phyloP scores from a whole-genome alignment of 2,329 filamentous ascomycete species.

The Fusarium siculi region DNA sequence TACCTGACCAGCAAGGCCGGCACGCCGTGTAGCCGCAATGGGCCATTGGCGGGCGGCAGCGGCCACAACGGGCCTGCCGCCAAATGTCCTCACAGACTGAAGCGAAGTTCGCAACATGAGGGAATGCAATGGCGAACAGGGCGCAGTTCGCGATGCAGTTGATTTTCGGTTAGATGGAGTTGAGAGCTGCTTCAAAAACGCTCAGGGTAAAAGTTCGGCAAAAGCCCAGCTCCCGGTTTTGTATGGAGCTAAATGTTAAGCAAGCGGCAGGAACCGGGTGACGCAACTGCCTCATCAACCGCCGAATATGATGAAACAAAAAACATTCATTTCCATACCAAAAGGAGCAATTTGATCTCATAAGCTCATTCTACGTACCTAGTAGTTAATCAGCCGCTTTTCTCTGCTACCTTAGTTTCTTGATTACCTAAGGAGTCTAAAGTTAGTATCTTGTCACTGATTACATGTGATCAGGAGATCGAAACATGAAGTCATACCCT shows the following conservation, averaged over 20 bases:
- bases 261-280: conserved; percentile 52
- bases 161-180: conserved; percentile 47
- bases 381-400: neutral
- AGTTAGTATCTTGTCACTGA: neutral
- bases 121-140: conserved; percentile 59
- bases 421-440: neutral
- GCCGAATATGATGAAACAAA: neutral
- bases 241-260: conserved; percentile 38
- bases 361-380: neutral
- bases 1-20: conserved; percentile 47
- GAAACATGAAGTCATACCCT: neutral
- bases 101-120: conserved; percentile 77
- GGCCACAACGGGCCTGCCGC: conserved; percentile 64
- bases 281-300: conserved; percentile 41
- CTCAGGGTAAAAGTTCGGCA: conserved; percentile 59
- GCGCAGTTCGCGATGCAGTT: conserved; percentile 46
- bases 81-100: conserved; percentile 70
- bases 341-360: neutral
- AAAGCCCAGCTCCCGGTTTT: conserved; percentile 49
- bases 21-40: conserved; percentile 49
- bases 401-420: neutral
- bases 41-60: conserved; percentile 70
- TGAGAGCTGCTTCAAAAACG: conserved; percentile 53
- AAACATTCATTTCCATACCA: neutral
- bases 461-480: neutral